A percentile compares a stretch with the other conserved stretches of the same genome.
Evolutionary conservation across 768 basidiomycete species (phyloP).

Genomic region (Dioszegia hungarica): DNA sequence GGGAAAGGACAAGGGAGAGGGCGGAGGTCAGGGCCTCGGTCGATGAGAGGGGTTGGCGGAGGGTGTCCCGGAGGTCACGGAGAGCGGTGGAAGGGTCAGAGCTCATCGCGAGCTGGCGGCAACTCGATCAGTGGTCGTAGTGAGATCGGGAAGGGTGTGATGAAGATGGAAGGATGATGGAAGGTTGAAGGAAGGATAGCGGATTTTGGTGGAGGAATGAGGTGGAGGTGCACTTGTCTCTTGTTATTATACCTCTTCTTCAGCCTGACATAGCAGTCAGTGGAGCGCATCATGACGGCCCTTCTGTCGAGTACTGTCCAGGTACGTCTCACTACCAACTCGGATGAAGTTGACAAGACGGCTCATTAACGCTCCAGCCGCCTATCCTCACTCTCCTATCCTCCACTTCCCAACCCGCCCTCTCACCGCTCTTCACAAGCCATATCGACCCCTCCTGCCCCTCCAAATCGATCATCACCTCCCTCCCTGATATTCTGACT

Average conservation of each 20-base stretch:
- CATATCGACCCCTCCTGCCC: constrained; percentile 16
- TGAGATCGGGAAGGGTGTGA: no score
- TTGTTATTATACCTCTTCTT: no score
- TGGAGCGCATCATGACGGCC: not conserved
- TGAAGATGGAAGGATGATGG: no score
- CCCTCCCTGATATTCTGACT: constrained; percentile 17
- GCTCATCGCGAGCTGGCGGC: not conserved
- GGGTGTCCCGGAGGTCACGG: constrained; percentile 21
- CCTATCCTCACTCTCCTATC: constrained; percentile 39
- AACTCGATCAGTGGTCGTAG: no score
- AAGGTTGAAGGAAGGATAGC: not conserved
- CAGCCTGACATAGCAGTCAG: no score
- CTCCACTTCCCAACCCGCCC: constrained; percentile 32
- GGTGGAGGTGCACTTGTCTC: no score
- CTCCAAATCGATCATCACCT: constrained; percentile 18
- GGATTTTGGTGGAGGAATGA: not conserved
- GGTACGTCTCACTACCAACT: not conserved
- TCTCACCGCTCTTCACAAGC: constrained; percentile 32
- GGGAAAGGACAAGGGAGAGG: constrained; percentile 14
- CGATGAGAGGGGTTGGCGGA: constrained; percentile 21
- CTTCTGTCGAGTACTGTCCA: not conserved
- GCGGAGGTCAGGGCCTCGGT: constrained; percentile 14
- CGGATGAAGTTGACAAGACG: not conserved
- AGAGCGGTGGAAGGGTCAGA: constrained; percentile 14
- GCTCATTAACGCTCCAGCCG: constrained; percentile 23